These are phyloP conservation scores for Plasmodium cynomolgi DNA, from an alignment of 169 alveolate genomes.

Conservation along the genomic window DNA sequence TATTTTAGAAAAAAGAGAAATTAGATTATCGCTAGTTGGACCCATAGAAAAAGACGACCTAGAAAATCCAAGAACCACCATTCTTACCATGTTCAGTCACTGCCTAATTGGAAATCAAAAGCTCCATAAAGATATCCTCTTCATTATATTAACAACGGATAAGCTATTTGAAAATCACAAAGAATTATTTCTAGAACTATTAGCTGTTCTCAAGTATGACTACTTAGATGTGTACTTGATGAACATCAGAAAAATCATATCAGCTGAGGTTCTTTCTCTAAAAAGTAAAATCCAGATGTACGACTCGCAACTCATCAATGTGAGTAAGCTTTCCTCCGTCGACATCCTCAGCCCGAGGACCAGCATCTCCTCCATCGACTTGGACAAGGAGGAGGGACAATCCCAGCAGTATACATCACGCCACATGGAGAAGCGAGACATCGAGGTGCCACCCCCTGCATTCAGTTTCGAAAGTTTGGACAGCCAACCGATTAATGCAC, in stretches of 20 bases:
- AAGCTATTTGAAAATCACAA: constrained; percentile 56
- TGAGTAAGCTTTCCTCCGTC: neutral
- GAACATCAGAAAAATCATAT: constrained; percentile 41
- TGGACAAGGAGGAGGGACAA: constrained; percentile 3
- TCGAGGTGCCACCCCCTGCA: neutral
- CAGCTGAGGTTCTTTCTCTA: constrained; percentile 51
- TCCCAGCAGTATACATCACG: neutral
- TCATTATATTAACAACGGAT: constrained; percentile 57
- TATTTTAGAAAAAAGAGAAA: constrained; percentile 59
- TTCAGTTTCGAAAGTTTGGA: neutral
- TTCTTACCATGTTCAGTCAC: constrained; percentile 44
- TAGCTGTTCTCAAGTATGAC: constrained; percentile 32
- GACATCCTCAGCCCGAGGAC: constrained; percentile 6
- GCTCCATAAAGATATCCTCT: constrained; percentile 55
- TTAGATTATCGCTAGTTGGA: constrained; percentile 67
- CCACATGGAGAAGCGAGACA: neutral
- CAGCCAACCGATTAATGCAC: neutral
- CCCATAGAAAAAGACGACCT: constrained; percentile 66
- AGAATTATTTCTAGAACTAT: constrained; percentile 63
- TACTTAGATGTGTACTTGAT: constrained; percentile 41
- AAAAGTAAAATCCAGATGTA: constrained; percentile 42
- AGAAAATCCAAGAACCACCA: constrained; percentile 48
- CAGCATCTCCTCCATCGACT: constrained; percentile 32
- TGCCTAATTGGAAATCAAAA: constrained; percentile 62
- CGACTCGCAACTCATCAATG: neutral